Evolutionary conservation across 1,284 basidiomycete species (phyloP).

Genomic region (Grifola frondosa): DNA sequence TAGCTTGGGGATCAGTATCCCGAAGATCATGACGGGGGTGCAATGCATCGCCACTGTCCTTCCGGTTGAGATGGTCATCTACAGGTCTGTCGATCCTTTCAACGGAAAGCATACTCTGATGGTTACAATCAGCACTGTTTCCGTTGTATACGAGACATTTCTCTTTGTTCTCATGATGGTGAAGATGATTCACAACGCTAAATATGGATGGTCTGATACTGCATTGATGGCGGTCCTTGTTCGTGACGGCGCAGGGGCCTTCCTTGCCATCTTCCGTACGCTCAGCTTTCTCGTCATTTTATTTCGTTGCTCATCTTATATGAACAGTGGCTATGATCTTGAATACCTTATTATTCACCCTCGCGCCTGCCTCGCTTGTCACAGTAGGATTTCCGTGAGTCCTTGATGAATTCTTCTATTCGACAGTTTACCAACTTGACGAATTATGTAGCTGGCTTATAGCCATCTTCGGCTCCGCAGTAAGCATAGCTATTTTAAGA

Average conservation of each 20-base stretch:
- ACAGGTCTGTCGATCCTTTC: constrained; percentile 25
- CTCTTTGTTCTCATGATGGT: constrained; percentile 36
- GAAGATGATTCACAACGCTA: constrained; percentile 31
- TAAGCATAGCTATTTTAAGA: too few relatives aligned
- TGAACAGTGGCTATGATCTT: constrained; percentile 24
- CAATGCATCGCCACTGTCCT: constrained; percentile 26
- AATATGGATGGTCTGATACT: constrained; percentile 31
- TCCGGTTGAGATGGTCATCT: constrained; percentile 28
- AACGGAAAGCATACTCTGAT: too few relatives aligned
- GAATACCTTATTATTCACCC: constrained; percentile 28
- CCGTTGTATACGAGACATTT: constrained; percentile 36
- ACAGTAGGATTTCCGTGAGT: constrained; percentile 29
- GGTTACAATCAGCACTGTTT: constrained; percentile 27
- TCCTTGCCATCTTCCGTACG: constrained; percentile 27
- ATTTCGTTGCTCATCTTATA: not conserved
- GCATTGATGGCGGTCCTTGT: constrained; percentile 33
- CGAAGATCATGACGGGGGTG: constrained; percentile 25
- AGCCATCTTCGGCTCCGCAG: constrained; percentile 24
- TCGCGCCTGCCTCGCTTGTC: constrained; percentile 25
- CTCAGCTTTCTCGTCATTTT: not conserved
- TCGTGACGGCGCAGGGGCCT: constrained; percentile 37
- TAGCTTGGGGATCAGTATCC: constrained; percentile 28
- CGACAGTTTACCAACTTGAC: not conserved
- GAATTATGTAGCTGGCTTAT: constrained; percentile 23
- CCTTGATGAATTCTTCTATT: not conserved